Evolutionary conservation across 441 rosid species (phyloP).

Genomic region (Pelargonium australe): DNA sequence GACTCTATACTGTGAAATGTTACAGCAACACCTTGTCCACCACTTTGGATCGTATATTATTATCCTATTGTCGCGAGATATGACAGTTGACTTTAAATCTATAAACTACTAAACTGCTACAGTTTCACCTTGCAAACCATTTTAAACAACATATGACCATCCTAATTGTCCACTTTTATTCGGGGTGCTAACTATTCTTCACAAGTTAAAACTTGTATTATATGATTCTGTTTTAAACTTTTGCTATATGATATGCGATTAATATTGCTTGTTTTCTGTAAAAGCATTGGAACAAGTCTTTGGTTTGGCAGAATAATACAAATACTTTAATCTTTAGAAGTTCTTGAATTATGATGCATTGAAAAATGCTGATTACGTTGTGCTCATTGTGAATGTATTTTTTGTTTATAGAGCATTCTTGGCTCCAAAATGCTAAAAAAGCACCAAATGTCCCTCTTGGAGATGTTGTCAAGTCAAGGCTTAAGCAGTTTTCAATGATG

Average conservation of each 20-base stretch:
- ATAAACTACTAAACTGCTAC: neutral
- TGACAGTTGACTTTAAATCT: neutral
- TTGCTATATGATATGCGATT: neutral
- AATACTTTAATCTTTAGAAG: neutral
- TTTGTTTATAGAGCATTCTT: constrained; percentile 67
- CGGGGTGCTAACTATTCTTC: neutral
- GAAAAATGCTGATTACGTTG: constrained; percentile 11
- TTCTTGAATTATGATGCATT: constrained; percentile 8
- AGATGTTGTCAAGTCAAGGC: constrained; percentile 90
- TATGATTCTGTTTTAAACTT: neutral
- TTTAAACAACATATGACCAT: too few species aligned
- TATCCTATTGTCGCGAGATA: neutral
- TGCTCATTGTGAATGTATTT: constrained; percentile 16
- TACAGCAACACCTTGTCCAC: neutral
- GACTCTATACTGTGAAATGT: neutral
- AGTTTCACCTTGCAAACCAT: neutral
- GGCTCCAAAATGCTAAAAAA: constrained; percentile 97
- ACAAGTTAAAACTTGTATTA: neutral
- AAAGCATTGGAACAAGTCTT: neutral
- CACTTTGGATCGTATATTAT: neutral
- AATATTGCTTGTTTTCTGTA: neutral
- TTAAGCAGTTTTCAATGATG: constrained; percentile 97
- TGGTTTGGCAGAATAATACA: neutral
- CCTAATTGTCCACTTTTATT: neutral
- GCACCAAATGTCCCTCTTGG: constrained; percentile 97